Percentiles rank a stretch among this genome's conserved stretches.
Evolutionary conservation across 2,329 filamentous ascomycete species (phyloP).

Genomic region (Penicillium brevicompactum): DNA sequence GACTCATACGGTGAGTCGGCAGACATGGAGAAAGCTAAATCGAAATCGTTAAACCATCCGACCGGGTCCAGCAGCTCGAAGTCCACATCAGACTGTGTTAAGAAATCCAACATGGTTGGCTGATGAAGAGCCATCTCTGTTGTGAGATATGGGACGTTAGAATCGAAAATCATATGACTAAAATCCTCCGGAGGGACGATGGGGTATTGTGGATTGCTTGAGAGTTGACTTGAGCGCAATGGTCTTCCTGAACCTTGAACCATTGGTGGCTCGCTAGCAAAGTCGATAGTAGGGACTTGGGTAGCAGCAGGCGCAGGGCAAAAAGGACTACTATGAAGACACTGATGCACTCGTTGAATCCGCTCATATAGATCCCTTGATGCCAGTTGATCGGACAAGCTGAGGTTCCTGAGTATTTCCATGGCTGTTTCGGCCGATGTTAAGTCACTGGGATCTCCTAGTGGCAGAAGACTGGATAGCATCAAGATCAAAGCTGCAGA

Average conservation of each 20-base stretch:
- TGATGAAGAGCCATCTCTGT: conserved; percentile 18
- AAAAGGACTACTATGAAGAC: not conserved
- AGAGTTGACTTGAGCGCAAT: not conserved
- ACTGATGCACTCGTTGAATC: conserved; percentile 8
- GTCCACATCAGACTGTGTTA: conserved; percentile 10
- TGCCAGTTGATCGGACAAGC: conserved; percentile 10
- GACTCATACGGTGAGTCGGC: not conserved
- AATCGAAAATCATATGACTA: not conserved
- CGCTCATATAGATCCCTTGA: conserved; percentile 18
- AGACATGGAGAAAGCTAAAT: conserved; percentile 4
- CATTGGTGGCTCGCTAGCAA: not conserved
- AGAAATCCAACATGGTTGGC: conserved; percentile 15
- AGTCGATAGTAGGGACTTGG: not conserved
- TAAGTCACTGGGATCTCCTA: conserved; percentile 20
- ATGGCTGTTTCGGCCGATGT: conserved; percentile 24
- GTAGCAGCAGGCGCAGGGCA: not conserved
- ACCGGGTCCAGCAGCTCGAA: conserved; percentile 13
- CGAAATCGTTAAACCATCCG: conserved; percentile 12
- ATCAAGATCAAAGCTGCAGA: conserved; percentile 31
- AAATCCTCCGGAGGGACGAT: not conserved
- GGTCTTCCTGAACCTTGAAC: not conserved
- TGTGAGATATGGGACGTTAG: conserved; percentile 7
- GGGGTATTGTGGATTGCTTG: not conserved
- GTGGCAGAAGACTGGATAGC: conserved; percentile 27
- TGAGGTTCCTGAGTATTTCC: conserved; percentile 23